Conservation (phyloP, 768 basidiomycete species). For the Baorangia bicolor region DNA sequence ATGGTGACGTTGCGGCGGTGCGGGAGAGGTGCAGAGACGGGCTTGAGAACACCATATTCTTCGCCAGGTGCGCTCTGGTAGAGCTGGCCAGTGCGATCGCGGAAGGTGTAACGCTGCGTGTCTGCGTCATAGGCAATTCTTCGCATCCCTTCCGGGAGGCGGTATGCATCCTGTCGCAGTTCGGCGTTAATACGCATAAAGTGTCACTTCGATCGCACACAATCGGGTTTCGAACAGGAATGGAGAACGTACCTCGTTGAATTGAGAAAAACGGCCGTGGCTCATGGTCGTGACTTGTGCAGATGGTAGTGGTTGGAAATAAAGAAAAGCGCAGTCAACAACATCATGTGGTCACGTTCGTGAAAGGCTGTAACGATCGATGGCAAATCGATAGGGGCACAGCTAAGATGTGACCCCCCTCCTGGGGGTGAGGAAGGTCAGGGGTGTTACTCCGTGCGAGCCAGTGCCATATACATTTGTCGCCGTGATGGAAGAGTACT, state of each 20-base stretch:
- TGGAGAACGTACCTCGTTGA: conserved; percentile 20
- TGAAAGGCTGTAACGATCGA: background rate
- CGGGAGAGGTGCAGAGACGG: conserved; percentile 27
- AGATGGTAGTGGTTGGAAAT: conserved; percentile 13
- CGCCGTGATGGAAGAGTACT: too few relatives aligned
- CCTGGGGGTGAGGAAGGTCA: background rate
- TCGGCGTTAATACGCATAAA: background rate
- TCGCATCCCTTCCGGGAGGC: conserved; percentile 43
- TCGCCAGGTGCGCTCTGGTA: conserved; percentile 47
- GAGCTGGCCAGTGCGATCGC: conserved; percentile 42
- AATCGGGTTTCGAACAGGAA: background rate
- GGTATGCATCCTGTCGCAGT: conserved; percentile 33
- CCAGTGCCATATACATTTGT: background rate
- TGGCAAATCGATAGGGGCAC: conserved; percentile 8
- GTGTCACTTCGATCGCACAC: background rate
- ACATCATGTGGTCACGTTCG: background rate
- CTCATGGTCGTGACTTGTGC: background rate
- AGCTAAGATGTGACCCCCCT: background rate
- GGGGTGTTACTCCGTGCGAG: too few relatives aligned
- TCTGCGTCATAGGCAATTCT: conserved; percentile 57
- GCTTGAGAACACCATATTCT: conserved; percentile 43
- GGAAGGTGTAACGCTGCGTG: conserved; percentile 48
- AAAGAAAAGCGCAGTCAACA: background rate
- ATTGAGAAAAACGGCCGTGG: conserved; percentile 23
- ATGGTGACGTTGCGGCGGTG: conserved; percentile 29